Conservation (phyloP, 23 red algal species). For the Gracilaria caudata region DNA sequence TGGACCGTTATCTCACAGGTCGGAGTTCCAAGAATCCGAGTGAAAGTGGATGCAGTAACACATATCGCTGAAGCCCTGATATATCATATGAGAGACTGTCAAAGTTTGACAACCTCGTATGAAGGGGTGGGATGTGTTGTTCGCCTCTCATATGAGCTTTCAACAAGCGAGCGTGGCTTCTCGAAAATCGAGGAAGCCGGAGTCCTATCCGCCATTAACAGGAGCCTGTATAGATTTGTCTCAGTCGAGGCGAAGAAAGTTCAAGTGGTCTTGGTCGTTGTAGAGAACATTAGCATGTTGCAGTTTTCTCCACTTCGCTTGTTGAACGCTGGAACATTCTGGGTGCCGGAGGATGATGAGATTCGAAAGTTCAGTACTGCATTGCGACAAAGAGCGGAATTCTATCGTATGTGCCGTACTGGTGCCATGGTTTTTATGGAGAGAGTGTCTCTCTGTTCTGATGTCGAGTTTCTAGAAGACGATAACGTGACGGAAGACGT, state of each 20-base stretch:
- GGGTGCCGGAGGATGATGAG: conserved; percentile 7
- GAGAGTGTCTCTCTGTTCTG: neutral
- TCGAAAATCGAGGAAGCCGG: conserved; percentile 1
- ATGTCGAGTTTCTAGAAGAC: conserved; percentile 20
- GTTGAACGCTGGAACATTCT: conserved; percentile 12
- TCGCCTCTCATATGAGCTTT: conserved; percentile 38
- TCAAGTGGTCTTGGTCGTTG: neutral
- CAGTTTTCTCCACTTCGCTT: conserved; percentile 56
- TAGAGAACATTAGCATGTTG: conserved; percentile 4
- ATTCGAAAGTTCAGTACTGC: conserved; percentile 5
- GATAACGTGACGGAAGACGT: conserved; percentile 7
- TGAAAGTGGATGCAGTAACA: conserved; percentile 21
- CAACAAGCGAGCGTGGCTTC: conserved; percentile 20
- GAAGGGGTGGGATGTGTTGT: conserved; percentile 47
- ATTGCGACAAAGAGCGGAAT: conserved; percentile 14
- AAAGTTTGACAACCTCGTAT: conserved; percentile 2
- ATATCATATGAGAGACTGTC: neutral
- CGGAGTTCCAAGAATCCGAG: conserved; percentile 18
- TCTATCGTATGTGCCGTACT: conserved; percentile 20
- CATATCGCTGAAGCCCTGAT: conserved; percentile 23
- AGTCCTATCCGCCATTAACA: conserved; percentile 28
- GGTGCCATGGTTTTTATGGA: conserved; percentile 34
- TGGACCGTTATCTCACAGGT: conserved; percentile 52
- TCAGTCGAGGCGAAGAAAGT: neutral
- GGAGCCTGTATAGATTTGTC: conserved; percentile 1